These are phyloP conservation scores for Phytopythium litorale DNA, from an alignment of 352 stramenopile species.

Conservation along the genomic window DNA sequence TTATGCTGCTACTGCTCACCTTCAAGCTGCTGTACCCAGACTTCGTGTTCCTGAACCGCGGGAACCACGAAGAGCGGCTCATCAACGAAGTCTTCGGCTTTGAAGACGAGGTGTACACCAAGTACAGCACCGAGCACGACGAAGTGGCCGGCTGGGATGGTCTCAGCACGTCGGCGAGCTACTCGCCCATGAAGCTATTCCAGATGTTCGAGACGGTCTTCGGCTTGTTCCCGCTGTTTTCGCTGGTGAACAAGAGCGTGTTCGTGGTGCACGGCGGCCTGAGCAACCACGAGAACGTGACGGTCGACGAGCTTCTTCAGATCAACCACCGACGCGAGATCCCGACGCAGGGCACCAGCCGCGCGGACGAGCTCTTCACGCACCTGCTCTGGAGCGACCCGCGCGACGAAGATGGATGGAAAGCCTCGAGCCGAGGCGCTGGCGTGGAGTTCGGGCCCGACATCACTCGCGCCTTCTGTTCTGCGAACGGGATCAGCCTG, in stretches of 20 bases:
- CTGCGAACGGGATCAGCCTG: slow-evolving; percentile 80
- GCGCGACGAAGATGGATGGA: slow-evolving; percentile 54
- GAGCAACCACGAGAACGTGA: slow-evolving; percentile 84
- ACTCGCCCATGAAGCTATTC: slow-evolving; percentile 78
- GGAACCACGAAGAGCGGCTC: slow-evolving; percentile 94
- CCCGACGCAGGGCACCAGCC: slow-evolving; percentile 72
- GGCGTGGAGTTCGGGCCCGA: slow-evolving; percentile 93
- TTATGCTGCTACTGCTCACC: slow-evolving; percentile 84
- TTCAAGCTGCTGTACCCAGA: slow-evolving; percentile 90
- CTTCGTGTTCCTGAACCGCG: slow-evolving; percentile 92
- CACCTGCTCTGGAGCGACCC: slow-evolving; percentile 92
- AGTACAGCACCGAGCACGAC: slow-evolving; percentile 77
- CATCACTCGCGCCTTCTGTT: slow-evolving; percentile 90
- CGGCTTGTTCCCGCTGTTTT: slow-evolving; percentile 83
- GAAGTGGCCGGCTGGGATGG: slow-evolving; percentile 59
- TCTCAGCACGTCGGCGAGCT: slow-evolving; percentile 59
- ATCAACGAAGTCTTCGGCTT: slow-evolving; percentile 92
- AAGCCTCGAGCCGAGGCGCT: slow-evolving; percentile 72
- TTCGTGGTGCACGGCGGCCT: slow-evolving; percentile 94
- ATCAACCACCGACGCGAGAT: slow-evolving; percentile 88
- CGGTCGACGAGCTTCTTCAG: slow-evolving; percentile 76
- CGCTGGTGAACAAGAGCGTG: slow-evolving; percentile 87
- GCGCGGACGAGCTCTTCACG: slow-evolving; percentile 88
- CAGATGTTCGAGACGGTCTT: slow-evolving; percentile 88
- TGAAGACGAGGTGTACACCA: slow-evolving; percentile 77